Evolutionary conservation across 768 basidiomycete genomes (phyloP).

Genomic region (Pleurotus giganteus): DNA sequence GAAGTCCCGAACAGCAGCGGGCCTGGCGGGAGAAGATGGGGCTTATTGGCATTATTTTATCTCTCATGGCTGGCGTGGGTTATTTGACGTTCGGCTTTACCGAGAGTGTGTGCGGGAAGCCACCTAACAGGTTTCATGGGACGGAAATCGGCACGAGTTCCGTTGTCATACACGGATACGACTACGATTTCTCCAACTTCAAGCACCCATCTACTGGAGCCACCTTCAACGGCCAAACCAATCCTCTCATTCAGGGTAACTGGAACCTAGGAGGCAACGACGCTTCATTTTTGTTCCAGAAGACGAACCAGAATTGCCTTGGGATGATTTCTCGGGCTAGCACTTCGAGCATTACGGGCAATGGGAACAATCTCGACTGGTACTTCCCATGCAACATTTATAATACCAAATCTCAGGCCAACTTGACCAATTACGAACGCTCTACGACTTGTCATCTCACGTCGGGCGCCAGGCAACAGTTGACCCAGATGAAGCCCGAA

Average conservation of each 20-base stretch:
- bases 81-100: constrained; percentile 99
- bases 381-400: constrained; percentile 97
- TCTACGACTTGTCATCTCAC: constrained; percentile 73
- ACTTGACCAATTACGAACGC: constrained; percentile 66
- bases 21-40: constrained; percentile 99
- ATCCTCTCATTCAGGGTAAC: constrained; percentile 75
- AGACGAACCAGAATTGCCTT: constrained; percentile 79
- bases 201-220: constrained; percentile 70
- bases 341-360: constrained; percentile 69
- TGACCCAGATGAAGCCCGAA: constrained; percentile 49
- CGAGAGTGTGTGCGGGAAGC: constrained; percentile 86
- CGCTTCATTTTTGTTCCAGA: constrained; percentile 94
- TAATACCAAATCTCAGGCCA: constrained; percentile 63
- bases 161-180: constrained; percentile 92
- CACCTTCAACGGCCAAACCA: constrained; percentile 74
- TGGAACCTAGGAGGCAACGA: constrained; percentile 87
- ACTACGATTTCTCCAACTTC: constrained; percentile 89
- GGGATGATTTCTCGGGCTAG: constrained; percentile 70
- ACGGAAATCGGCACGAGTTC: constrained; percentile 77
- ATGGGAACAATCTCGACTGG: constrained; percentile 72
- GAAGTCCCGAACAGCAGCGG: constrained; percentile 88
- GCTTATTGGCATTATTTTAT: constrained; percentile 72
- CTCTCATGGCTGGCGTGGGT: constrained; percentile 92
- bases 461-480: constrained; percentile 45
- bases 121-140: constrained; percentile 78